Conservation (phyloP, 2,329 filamentous ascomycete species). For the Aquanectria penicillioides region DNA sequence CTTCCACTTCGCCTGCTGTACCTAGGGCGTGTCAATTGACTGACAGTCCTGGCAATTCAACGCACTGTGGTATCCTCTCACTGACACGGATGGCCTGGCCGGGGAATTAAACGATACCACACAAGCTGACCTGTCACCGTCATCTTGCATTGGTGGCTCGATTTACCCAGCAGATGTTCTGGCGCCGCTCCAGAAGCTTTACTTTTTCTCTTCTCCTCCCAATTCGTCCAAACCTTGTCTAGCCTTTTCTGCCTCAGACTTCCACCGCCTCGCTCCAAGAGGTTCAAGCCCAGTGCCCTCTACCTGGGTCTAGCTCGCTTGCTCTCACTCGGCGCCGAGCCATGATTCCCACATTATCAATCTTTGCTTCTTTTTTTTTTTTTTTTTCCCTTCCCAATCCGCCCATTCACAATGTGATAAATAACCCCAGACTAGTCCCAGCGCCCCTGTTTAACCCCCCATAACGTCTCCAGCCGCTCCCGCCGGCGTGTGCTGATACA, state of each 20-base stretch:
- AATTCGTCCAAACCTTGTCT: conserved; percentile 15
- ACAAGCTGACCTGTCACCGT: conserved; percentile 37
- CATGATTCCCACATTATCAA: not conserved
- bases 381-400: not conserved
- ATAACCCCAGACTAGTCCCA: not conserved
- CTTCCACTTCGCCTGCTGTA: too few relatives aligned
- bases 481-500: not conserved
- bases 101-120: not conserved
- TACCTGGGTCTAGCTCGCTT: too few relatives aligned
- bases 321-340: too few relatives aligned
- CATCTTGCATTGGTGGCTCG: conserved; percentile 39
- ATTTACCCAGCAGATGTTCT: conserved; percentile 27
- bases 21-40: too few relatives aligned
- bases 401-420: not conserved
- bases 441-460: not conserved
- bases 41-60: too few relatives aligned
- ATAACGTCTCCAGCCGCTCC: not conserved
- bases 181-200: conserved; percentile 32
- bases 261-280: not conserved
- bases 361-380: conserved; percentile 2
- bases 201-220: conserved; percentile 25
- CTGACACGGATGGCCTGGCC: not conserved
- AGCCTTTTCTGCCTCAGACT: not conserved
- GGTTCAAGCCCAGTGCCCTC: too few relatives aligned
- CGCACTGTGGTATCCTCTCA: too few relatives aligned